phyloP scores from a whole-genome alignment of 768 basidiomycete species.

The Agaricus bisporus region DNA sequence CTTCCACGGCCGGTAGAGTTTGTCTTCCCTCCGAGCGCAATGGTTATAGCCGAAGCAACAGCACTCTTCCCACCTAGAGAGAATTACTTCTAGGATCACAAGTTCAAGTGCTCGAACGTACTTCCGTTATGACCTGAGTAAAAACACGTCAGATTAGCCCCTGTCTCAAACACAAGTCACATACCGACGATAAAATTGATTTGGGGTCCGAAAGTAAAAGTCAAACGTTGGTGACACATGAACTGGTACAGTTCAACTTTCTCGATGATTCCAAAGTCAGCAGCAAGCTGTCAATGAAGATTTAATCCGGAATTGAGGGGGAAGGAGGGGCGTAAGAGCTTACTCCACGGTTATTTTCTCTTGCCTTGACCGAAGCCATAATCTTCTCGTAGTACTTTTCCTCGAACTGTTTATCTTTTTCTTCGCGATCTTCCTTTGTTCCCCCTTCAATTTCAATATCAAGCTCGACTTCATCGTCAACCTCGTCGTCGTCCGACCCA shows the following conservation, averaged over 20 bases:
- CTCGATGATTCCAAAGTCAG: slow-evolving; percentile 86
- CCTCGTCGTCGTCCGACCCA: slow-evolving; percentile 1
- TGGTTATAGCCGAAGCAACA: slow-evolving; percentile 85
- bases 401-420: slow-evolving; percentile 7
- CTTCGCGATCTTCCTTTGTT: slow-evolving; percentile 1
- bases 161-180: slow-evolving; percentile 12
- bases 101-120: slow-evolving; percentile 27
- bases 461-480: not conserved
- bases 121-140: slow-evolving; percentile 87
- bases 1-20: slow-evolving; percentile 84
- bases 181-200: slow-evolving; percentile 96
- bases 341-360: slow-evolving; percentile 2
- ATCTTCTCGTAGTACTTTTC: slow-evolving; percentile 6
- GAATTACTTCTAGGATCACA: not conserved
- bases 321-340: not conserved
- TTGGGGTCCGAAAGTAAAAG: slow-evolving; percentile 83
- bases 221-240: slow-evolving; percentile 89
- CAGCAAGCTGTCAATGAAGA: slow-evolving; percentile 49
- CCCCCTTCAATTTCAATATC: not conserved
- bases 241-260: slow-evolving; percentile 85
- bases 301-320: not conserved
- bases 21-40: slow-evolving; percentile 92
- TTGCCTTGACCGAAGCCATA: slow-evolving; percentile 2
- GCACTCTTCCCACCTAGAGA: slow-evolving; percentile 88
- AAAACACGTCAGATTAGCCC: not conserved